Evolutionary conservation across 495 filamentous ascomycete genomes (phyloP), one percentile per base, ranked within the genome.

Genomic region (Hypoxylon cercidicola): DNA sequence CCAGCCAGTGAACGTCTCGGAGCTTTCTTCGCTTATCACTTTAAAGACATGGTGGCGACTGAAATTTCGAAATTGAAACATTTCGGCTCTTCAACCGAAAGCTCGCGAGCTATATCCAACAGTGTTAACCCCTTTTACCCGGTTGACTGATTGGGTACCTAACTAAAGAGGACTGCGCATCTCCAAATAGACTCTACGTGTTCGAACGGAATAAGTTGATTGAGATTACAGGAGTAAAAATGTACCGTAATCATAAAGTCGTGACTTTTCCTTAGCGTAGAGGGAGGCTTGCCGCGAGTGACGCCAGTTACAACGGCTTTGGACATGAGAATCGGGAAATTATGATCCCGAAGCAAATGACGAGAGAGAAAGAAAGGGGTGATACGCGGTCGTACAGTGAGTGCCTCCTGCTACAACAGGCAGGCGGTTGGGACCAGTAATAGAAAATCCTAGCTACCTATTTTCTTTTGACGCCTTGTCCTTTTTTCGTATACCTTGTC

Each of bases 71-170:
- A 11, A n/a, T 11, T 62, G 20, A 67, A 44, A 40, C 55, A 60
- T 50, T 39, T 65, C 55, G 62, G 62, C 55, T 60, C 32, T 18
- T 50, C 32, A 50, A 30, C 49, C 62, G 55, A 65, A 18, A 44
- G 28, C 11, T 20, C 16, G 43, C 13, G 18, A 30, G 30, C 46
- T 3, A 37, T 37, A 48, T 28, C 12, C 13, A 50, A 28, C 19
- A 5, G n/a, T 46, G 21, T 20, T 39, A 6, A n/a, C 20, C 13
- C 28, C n/a, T 34, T 46, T 30, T 4, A 18, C 30, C 10, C 13
- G 15, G 25, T 19, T 18, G 34, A 10, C 28, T 35, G 11, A 15
- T 34, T 4, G 16, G 19, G 11, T 16, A 47, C 5, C 10, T 25
- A 28, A 7, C 15, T 7, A 30, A 25, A 37, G 32, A 19, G 12